These are phyloP conservation scores for Datisca glomerata DNA, from an alignment of 306 rosid genomes.

Conservation along the genomic window DNA sequence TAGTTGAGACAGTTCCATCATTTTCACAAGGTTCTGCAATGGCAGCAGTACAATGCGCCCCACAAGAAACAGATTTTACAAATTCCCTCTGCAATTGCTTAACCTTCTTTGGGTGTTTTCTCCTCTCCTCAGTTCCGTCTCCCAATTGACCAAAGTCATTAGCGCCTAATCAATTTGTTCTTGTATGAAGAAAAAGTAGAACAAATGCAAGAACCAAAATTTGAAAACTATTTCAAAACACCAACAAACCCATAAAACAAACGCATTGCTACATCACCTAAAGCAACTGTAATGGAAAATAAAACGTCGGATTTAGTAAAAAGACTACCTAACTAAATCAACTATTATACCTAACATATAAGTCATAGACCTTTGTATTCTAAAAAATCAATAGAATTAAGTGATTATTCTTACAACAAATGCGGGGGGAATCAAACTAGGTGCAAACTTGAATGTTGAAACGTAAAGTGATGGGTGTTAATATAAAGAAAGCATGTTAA, in stretches of 20 bases:
- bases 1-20: constrained; percentile 48
- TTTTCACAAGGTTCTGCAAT: constrained; percentile 70
- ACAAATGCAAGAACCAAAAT: background rate
- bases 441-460: too few relatives aligned
- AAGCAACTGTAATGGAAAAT: background rate
- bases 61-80: constrained; percentile 82
- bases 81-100: constrained; percentile 52
- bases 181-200: background rate
- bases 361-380: background rate
- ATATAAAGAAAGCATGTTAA: too few relatives aligned
- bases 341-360: background rate
- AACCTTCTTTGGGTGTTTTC: constrained; percentile 65
- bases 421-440: background rate
- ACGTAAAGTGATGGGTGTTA: too few relatives aligned
- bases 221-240: constrained; percentile 3
- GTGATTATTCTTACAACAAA: background rate
- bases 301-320: background rate
- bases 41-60: constrained; percentile 92
- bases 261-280: background rate
- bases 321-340: background rate
- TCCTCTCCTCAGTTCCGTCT: constrained; percentile 81
- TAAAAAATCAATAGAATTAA: background rate
- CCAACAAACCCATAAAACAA: background rate
- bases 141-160: constrained; percentile 93
- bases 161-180: constrained; percentile 36